phyloP scores from a whole-genome alignment of 1,139 yeast genomes.

The Debaryomycetaceae sp. region DNA sequence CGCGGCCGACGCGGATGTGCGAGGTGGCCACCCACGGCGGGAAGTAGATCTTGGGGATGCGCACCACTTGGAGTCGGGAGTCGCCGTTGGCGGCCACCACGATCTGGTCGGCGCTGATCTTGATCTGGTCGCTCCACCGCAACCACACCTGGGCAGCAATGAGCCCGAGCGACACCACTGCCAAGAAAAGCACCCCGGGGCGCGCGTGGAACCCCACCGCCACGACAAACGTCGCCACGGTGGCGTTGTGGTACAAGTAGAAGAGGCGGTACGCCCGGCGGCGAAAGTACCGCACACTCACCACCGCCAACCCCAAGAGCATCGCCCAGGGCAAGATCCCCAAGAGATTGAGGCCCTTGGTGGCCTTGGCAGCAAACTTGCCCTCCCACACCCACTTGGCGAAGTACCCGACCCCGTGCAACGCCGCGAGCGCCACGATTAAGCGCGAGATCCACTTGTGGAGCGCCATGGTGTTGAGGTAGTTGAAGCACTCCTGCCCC shows the following conservation, averaged over 20 bases:
- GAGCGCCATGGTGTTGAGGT: conserved; percentile 50
- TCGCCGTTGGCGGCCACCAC: background rate
- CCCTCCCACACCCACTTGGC: conserved; percentile 40
- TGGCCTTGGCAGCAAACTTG: conserved; percentile 26
- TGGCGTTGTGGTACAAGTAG: conserved; percentile 31
- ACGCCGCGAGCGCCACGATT: conserved; percentile 44
- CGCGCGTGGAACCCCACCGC: conserved; percentile 39
- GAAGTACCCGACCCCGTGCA: conserved; percentile 59
- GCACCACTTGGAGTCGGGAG: conserved; percentile 19
- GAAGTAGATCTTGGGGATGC: conserved; percentile 18
- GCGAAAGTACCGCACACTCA: conserved; percentile 45
- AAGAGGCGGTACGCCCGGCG: conserved; percentile 25
- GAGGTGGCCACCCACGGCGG: conserved; percentile 32
- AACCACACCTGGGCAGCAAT: conserved; percentile 22
- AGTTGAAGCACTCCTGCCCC: conserved; percentile 47
- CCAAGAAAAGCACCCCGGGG: conserved; percentile 31
- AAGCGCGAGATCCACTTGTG: conserved; percentile 84
- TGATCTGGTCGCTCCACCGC: conserved; percentile 13
- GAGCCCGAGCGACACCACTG: conserved; percentile 17
- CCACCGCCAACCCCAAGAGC: conserved; percentile 40
- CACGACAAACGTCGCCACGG: conserved; percentile 25
- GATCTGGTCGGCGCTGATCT: conserved; percentile 2
- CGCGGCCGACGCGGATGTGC: conserved; percentile 27
- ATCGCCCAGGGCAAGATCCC: conserved; percentile 55
- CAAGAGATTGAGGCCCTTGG: conserved; percentile 46